Evolutionary conservation across 805 yeast species (phyloP), one percentile per base, ranked within the genome.

Genomic region (Yarrowia sp.): DNA sequence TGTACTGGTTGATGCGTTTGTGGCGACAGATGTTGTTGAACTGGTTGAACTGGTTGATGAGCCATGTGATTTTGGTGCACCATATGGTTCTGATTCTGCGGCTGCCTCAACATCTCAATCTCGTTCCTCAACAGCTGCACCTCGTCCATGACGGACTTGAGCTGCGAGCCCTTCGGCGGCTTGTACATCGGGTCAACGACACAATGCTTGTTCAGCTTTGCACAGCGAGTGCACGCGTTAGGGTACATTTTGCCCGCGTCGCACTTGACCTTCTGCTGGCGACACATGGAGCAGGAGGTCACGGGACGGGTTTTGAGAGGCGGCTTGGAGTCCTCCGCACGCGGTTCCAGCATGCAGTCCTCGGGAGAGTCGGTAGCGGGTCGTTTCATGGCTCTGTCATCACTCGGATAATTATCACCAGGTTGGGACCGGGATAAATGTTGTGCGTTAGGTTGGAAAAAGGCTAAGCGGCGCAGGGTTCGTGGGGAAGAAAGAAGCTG

Each of bases 231-330:
- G 72, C 97, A 92, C 0, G 97, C 88, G 6, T 78, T 77, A 0
- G 97, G 97, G 66, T 81, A 87, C 65, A 86, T 83, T 21, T 87
- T 92, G 2, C 90, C 82, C 0, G 97, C 97, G 71, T 92, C 90
- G 74, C 97, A 92, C 71, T 87, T 88, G 72, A 92, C 90, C 73
- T 92, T 92, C 72, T 91, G 97, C 71, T 92, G 97, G 58, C 97
- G 83, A 71, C 97, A 92, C 71, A 90, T 94, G 0, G 97, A 89
- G 71, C 97, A 92, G 3, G 96, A 87, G 0, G 96, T 90, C 1
- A 91, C 96, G 0, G 97, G 97, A 62, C 97, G 76, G 69, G 88
- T 93, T 1, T 86, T 55, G 36, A 55, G 47, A 4, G 61, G 38
- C 21, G 47, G 61, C 14, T 55, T 55, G 27, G 18, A 1, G 7